Base-by-base conservation (phyloP, 108 stramenopile species). In the Cyclotella atomus region DNA sequence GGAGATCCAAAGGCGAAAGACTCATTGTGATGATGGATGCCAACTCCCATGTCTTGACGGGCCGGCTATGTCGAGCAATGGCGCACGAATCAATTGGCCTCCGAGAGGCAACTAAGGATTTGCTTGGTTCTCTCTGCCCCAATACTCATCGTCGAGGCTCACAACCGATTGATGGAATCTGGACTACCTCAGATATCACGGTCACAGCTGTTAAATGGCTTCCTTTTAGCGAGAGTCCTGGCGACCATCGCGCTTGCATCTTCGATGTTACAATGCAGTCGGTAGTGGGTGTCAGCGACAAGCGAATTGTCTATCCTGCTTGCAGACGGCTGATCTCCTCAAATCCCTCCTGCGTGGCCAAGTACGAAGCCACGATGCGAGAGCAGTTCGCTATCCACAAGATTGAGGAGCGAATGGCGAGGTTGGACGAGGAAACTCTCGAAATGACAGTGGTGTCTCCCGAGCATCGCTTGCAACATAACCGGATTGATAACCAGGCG, bases 11-110 rank as follows among this genome's bases (percentile, higher is more conserved):
- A n/a, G n/a, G n/a, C n/a, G n/a, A n/a, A n/a, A n/a, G n/a, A 28
- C 24, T 55, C 54, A 55, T 55, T 15, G 5, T 55, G 54, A 55
- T 55, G 25, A 55, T 55, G 54, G 54, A 55, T 55, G 54, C 54
- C 2, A 55, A 55, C 16, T 24, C 5, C 3, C 54, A 55, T 55
- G 54, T 55, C 15, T 3, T 55, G 4, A 27, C 54, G 2, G 54
- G 54, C 5, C 4, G 28, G 16, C 28, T 55, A 16, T 15, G 54
- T 15, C 5, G 54, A 3, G 25, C n/a, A n/a, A n/a, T n/a, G 3
- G 28, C 54, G 4, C 12, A 6, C 2, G 54, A 55, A 15, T 3
- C 4, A 9, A 29, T 55, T 5, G 28, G 16, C 6, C 25, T 55
- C 25, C 4, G 27, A 28, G 54, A 55, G 28, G 28, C 28, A 9